Evolutionary conservation across 345 rosid species (phyloP), one percentile per base, ranked within the genome.

Genomic region (Rhizophora apiculata): DNA sequence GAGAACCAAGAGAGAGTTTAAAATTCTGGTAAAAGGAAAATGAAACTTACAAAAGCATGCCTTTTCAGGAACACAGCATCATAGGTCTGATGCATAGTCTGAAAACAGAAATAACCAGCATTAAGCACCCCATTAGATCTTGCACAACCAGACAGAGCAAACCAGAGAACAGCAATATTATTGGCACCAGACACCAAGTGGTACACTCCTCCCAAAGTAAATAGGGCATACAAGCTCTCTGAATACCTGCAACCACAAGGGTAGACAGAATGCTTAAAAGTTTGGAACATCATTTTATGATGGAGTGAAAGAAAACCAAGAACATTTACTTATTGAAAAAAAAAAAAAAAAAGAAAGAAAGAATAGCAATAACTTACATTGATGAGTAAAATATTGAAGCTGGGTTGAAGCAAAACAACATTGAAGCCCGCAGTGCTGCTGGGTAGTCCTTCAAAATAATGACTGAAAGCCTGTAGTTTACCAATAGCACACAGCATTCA

Each of bases 111-210:
- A 78, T 89, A 94, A 70, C 97, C 97, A 77, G 99, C 96, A 84
- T 92, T 87, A 66, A 94, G 84, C 80, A 92, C 82, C 72, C 99
- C 99, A 71, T 94, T 94, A 51, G 99, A 89, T 81, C 98, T 88
- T 79, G 98, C 94, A 86, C 83, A 84, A 54, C 90, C 85, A 69
- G 97, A 95, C 65, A 89, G 82, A 46, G 96, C 88, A 85, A 94
- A 79, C 86, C 89, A 92, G 65, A 92, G 78, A 63, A 82, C 86
- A 55, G 93, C 89, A 64, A 79, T 77, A 77, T 82, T 85, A 72
- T 77, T 74, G 64, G 87, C 71, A 81, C 89, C 88, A 58, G 88
- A 80, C 64, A 84, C 29, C 78, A 90, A 79, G 82, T 88, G 77
- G 68, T 84, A 89, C 75, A 88, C 63, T 67, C 99, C 99, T 62